A percentile compares a stretch with the other conserved stretches of the same genome.
Conservation (phyloP, 2,329 filamentous ascomycete species). For the Hirsutella thompsonii region DNA sequence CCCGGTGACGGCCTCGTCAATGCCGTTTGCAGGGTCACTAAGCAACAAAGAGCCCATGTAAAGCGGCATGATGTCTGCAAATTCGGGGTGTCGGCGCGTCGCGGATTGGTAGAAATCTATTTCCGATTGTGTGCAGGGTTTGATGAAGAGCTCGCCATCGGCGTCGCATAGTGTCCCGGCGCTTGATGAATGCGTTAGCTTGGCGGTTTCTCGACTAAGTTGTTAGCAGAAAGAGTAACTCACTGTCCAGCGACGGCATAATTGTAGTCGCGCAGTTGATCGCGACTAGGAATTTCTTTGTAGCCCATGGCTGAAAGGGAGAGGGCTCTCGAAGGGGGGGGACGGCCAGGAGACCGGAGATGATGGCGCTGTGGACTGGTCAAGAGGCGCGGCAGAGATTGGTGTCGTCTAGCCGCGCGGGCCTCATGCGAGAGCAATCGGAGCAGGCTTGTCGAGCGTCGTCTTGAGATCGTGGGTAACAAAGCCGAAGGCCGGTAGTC, state of each 20-base stretch:
- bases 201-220: too few relatives aligned
- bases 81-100: constrained; percentile 50
- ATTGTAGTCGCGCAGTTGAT: constrained; percentile 55
- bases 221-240: constrained; percentile 25
- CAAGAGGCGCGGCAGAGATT: too few relatives aligned
- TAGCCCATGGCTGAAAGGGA: constrained; percentile 7
- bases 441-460: too few relatives aligned
- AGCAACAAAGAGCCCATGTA: constrained; percentile 72
- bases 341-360: too few relatives aligned
- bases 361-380: too few relatives aligned
- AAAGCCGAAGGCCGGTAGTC: too few relatives aligned
- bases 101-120: constrained; percentile 81
- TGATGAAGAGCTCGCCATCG: constrained; percentile 79
- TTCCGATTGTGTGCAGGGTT: constrained; percentile 79
- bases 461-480: too few relatives aligned
- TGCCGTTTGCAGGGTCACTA: constrained; percentile 36
- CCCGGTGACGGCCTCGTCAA: constrained; percentile 34
- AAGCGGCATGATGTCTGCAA: constrained; percentile 69
- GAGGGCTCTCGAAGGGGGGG: background rate
- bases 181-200: too few relatives aligned
- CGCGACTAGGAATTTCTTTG: constrained; percentile 37
- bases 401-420: too few relatives aligned
- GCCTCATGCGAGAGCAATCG: too few relatives aligned
- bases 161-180: constrained; percentile 81
- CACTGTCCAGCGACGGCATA: constrained; percentile 78